Evolutionary conservation across 2,329 filamentous ascomycete species (phyloP).

Genomic region (Thelonectria discophora): DNA sequence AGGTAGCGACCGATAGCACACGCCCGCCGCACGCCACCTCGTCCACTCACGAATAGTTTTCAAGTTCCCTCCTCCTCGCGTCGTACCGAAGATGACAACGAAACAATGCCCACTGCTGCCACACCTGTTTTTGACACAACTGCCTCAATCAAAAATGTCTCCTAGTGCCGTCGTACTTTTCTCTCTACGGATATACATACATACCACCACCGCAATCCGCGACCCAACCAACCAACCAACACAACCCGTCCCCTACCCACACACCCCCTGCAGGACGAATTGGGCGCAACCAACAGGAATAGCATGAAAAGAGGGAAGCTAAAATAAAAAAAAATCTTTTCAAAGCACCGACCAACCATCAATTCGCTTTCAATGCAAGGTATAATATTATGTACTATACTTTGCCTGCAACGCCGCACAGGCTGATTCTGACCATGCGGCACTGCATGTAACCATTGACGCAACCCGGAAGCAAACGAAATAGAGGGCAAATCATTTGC

Average conservation of each 20-base stretch:
- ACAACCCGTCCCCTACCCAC: background rate
- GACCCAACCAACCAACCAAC: slow-evolving; percentile 1
- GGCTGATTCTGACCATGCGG: slow-evolving; percentile 2
- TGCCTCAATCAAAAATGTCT: background rate
- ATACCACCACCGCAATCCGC: background rate
- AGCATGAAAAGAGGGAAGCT: slow-evolving; percentile 9
- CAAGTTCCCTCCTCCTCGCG: background rate
- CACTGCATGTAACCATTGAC: slow-evolving; percentile 9
- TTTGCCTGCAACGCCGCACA: background rate
- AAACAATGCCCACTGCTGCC: background rate
- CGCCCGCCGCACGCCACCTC: too few species aligned
- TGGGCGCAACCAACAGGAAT: background rate
- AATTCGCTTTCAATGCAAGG: background rate
- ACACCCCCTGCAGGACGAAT: slow-evolving; percentile 16
- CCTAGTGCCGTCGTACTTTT: background rate
- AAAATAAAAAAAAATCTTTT: slow-evolving; percentile 9
- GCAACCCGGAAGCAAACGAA: slow-evolving; percentile 1
- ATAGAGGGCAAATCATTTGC: background rate
- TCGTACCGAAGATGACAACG: background rate
- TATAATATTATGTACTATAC: background rate
- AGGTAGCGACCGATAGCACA: too few species aligned
- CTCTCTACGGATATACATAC: slow-evolving; percentile 6
- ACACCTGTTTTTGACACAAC: background rate
- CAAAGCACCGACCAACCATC: slow-evolving; percentile 16
- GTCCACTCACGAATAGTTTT: too few species aligned